phyloP scores from a whole-genome alignment of 768 basidiomycete genomes.

The Boletus bicolor region DNA sequence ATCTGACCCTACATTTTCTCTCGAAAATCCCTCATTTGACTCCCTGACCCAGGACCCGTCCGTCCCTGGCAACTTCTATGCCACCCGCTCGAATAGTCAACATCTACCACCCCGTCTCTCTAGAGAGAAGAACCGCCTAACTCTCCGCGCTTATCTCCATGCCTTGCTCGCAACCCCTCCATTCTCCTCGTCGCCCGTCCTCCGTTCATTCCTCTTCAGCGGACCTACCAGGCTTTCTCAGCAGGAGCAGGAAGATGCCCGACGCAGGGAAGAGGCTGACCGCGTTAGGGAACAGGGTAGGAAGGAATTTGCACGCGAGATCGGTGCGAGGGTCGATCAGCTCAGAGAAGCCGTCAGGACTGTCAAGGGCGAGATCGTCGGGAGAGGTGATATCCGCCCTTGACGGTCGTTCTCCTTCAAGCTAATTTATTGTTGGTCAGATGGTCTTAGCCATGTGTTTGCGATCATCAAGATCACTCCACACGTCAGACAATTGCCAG shows the following conservation, averaged over 20 bases:
- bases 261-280: conserved; percentile 84
- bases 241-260: conserved; percentile 78
- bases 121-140: conserved; percentile 93
- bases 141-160: conserved; percentile 90
- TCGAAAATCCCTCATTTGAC: conserved; percentile 6
- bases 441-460: conserved; percentile 88
- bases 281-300: conserved; percentile 81
- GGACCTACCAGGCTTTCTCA: conserved; percentile 63
- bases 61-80: conserved; percentile 47
- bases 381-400: conserved; percentile 53
- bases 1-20: neutral
- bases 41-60: conserved; percentile 65
- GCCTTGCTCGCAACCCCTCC: conserved; percentile 64
- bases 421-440: conserved; percentile 37
- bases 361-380: conserved; percentile 93
- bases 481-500: conserved; percentile 71
- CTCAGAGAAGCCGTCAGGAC: conserved; percentile 78
- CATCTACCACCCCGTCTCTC: conserved; percentile 47
- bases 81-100: neutral
- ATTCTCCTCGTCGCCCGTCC: conserved; percentile 82
- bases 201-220: conserved; percentile 81
- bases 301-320: conserved; percentile 81
- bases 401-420: neutral
- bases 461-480: conserved; percentile 80
- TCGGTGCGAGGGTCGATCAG: conserved; percentile 80